Evolutionary conservation across 192 early-diverging fungal species (phyloP).

Genomic region (Coemansia sp.): DNA sequence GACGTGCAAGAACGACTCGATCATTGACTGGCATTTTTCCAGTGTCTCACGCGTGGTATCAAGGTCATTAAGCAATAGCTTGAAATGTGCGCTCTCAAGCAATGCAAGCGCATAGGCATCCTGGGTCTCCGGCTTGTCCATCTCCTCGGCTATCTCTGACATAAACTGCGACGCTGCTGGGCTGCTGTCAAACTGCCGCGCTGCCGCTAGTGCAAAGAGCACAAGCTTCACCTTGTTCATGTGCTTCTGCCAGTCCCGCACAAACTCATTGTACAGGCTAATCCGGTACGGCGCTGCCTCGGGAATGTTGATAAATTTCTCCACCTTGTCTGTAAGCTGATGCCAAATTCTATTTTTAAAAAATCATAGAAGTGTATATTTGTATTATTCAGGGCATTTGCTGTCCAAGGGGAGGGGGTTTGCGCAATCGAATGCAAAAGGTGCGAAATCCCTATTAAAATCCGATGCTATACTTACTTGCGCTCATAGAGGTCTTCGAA

Average conservation of each 20-base stretch:
- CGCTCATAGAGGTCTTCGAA: conserved; percentile 94
- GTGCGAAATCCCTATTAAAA: too few species aligned
- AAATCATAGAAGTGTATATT: background rate
- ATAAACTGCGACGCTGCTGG: conserved; percentile 75
- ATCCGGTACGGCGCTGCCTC: conserved; percentile 75
- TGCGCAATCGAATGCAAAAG: too few species aligned
- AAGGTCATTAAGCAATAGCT: conserved; percentile 72
- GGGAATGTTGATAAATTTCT: conserved; percentile 75
- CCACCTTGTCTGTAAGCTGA: conserved; percentile 82
- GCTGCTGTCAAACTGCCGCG: conserved; percentile 70
- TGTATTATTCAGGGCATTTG: too few species aligned
- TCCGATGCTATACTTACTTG: conserved; percentile 82
- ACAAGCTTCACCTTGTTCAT: conserved; percentile 95
- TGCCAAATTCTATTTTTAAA: conserved; percentile 89
- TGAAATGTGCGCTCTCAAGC: conserved; percentile 83
- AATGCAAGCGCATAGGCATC: conserved; percentile 84
- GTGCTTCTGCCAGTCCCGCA: conserved; percentile 88
- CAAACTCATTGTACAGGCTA: conserved; percentile 84
- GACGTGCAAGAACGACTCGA: conserved; percentile 54
- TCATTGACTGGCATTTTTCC: conserved; percentile 81
- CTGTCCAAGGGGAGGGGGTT: too few species aligned
- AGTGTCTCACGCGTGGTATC: conserved; percentile 81
- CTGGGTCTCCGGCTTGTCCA: conserved; percentile 64
- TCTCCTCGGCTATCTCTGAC: conserved; percentile 62
- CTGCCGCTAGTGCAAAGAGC: conserved; percentile 72